A percentile compares a stretch with the other conserved stretches of the same genome.
phyloP scores from a whole-genome alignment of 768 basidiomycete genomes.

The Boletellus ananas region DNA sequence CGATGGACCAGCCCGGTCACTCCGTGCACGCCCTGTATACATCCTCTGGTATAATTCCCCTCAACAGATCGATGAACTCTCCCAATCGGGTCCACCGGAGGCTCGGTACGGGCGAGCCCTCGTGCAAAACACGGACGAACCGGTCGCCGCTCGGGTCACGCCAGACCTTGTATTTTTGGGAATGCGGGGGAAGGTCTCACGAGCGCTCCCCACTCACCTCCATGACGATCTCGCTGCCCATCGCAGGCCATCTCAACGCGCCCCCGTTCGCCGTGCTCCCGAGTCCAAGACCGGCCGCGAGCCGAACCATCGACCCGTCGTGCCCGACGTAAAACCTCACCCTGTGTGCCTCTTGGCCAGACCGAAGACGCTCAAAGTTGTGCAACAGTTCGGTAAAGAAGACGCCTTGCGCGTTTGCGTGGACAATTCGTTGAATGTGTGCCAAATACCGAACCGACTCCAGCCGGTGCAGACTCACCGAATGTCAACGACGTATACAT shows the following conservation, averaged over 20 bases:
- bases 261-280: slow-evolving; percentile 24
- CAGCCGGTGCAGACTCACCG: slow-evolving; percentile 24
- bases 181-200: neutral
- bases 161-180: slow-evolving; percentile 39
- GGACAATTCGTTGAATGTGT: neutral
- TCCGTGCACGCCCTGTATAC: slow-evolving; percentile 22
- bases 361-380: slow-evolving; percentile 36
- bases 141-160: slow-evolving; percentile 13
- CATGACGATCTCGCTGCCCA: slow-evolving; percentile 45
- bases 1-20: neutral
- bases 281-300: slow-evolving; percentile 39
- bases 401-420: slow-evolving; percentile 31
- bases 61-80: slow-evolving; percentile 33
- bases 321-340: slow-evolving; percentile 45
- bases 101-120: slow-evolving; percentile 37
- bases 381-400: slow-evolving; percentile 43
- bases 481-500: slow-evolving; percentile 43
- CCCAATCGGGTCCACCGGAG: slow-evolving; percentile 37
- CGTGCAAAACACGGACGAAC: slow-evolving; percentile 44
- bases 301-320: slow-evolving; percentile 44
- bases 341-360: slow-evolving; percentile 34
- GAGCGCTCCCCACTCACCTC: slow-evolving; percentile 31
- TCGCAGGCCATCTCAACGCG: slow-evolving; percentile 44
- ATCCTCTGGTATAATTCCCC: slow-evolving; percentile 33
- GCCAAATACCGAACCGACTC: neutral